phyloP scores from a whole-genome alignment of 2,329 filamentous ascomycete genomes.

The Talaromyces sp. region DNA sequence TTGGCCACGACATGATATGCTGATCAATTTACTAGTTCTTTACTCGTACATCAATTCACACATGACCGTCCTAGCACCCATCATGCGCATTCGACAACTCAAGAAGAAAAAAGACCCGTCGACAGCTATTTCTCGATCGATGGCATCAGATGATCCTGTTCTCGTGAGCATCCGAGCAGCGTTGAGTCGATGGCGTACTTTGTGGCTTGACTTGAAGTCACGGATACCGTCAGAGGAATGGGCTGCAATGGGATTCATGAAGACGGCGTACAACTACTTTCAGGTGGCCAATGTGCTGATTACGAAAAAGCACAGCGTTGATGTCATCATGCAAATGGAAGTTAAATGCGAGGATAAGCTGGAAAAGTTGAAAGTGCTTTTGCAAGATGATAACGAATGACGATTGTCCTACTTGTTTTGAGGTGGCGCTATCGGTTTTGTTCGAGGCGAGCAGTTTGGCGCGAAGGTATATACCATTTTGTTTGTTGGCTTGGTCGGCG shows the following conservation, averaged over 20 bases:
- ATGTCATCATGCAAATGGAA: conserved; percentile 43
- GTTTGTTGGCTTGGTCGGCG: neutral
- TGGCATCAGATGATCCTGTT: conserved; percentile 30
- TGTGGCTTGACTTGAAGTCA: conserved; percentile 35
- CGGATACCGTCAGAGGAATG: conserved; percentile 35
- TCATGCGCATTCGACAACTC: conserved; percentile 24
- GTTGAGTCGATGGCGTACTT: conserved; percentile 36
- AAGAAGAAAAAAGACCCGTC: neutral
- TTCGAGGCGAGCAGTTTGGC: neutral
- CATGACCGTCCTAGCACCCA: conserved; percentile 36
- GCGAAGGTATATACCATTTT: neutral
- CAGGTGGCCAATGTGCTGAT: conserved; percentile 41
- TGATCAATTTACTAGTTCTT: conserved; percentile 29
- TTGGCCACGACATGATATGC: neutral
- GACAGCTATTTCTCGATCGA: neutral
- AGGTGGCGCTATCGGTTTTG: neutral
- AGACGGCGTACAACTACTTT: conserved; percentile 44
- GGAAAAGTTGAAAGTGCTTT: conserved; percentile 39
- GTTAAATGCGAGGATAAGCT: conserved; percentile 45
- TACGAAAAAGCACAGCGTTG: conserved; percentile 42
- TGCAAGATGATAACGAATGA: conserved; percentile 35
- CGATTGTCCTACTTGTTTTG: neutral
- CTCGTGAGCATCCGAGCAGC: conserved; percentile 33
- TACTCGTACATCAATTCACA: conserved; percentile 42
- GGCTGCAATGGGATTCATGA: conserved; percentile 42